Evolutionary conservation across 1,139 yeast species (phyloP), one percentile per base, ranked within the genome.

Genomic region (Candida neerlandica): DNA sequence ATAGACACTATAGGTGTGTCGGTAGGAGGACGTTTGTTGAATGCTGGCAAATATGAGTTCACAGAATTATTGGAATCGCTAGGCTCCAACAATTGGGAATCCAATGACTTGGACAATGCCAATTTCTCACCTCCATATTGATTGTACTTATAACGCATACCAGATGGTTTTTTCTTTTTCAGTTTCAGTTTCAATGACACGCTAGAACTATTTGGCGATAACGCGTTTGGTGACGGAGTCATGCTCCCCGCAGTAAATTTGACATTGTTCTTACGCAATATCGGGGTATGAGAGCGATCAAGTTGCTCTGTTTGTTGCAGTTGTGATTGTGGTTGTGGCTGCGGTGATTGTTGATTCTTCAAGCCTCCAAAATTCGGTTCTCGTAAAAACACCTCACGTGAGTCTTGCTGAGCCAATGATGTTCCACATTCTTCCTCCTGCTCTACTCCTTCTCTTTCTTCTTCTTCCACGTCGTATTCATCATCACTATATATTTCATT

Each of bases 1-100:
- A 75, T 68, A 35, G 87, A 82, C 4, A 79, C 81, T 2, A 84
- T 75, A 0, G 92, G 92, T 0, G 92, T 86, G 61, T 86, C 92
- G 41, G 86, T 84, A 49, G 83, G 67, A 0, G 92, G 91, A 43
- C 90, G 71, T 63, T 81, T 83, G 61, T 85, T 82, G 64, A 86
- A 86, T 50, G 73, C 84, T 0, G 89, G 88, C 43, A 81, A 67
- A 39, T 62, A 58, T 2, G 63, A 52, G 38, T 34, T 48, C 2
- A 43, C 30, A 9, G 55, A 52, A 39, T 38, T 44, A 41, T 56
- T 57, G 9, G 67, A 61, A 44, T 62, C 64, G 37, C 51, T 48
- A n/a, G 55, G 47, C 37, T 54, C 56, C 19, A 55, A 45, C 43
- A 62, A 51, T 44, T 64, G 72, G 5, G 70, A 61, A 50, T 70